These are phyloP conservation scores for Acacia melanoxylon DNA, from an alignment of 306 rosid genomes.

Conservation along the genomic window DNA sequence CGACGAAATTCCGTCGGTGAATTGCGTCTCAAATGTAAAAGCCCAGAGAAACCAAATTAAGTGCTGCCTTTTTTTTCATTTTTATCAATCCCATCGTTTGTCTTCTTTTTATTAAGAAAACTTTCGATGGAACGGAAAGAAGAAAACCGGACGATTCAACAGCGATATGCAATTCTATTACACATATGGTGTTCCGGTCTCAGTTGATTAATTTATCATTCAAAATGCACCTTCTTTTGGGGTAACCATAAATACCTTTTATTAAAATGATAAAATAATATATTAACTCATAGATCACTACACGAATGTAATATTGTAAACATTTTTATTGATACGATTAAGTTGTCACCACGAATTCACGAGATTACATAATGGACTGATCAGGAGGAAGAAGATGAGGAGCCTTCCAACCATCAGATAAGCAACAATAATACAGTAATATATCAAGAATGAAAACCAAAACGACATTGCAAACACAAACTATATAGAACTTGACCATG, in stretches of 20 bases:
- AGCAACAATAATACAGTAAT: neutral
- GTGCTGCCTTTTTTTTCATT: too few species aligned
- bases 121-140: too few species aligned
- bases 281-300: neutral
- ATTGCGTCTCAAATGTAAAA: too few species aligned
- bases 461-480: neutral
- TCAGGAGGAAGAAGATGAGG: slow-evolving; percentile 12
- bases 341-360: slow-evolving; percentile 9
- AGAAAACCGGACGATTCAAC: neutral
- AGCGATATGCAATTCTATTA: neutral
- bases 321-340: slow-evolving; percentile 12
- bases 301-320: neutral
- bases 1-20: too few species aligned
- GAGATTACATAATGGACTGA: neutral
- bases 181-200: neutral
- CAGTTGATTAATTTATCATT: neutral
- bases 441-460: slow-evolving; percentile 5
- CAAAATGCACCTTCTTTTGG: neutral
- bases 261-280: too few species aligned
- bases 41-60: too few species aligned
- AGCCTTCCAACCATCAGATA: slow-evolving; percentile 23
- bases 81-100: too few species aligned
- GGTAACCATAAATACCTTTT: neutral
- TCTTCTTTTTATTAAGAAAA: too few species aligned
- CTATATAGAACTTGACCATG: neutral